Conservation (phyloP, 495 filamentous ascomycete genomes). For the Neurospora sp. region DNA sequence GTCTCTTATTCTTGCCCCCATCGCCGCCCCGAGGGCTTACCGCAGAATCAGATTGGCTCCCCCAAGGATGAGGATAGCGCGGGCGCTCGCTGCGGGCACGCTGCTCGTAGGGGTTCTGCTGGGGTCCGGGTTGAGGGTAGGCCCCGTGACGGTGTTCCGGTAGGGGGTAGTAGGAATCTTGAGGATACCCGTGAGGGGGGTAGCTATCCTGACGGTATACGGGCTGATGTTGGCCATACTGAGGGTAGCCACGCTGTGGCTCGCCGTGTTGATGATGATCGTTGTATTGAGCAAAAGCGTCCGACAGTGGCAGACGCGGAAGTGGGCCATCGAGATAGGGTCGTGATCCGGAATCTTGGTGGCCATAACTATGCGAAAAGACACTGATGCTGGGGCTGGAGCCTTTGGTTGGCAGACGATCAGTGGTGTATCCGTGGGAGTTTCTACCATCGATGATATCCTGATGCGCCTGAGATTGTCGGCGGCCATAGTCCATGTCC, state of each 20-base stretch:
- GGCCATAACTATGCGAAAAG: not conserved
- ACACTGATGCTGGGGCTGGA: not conserved
- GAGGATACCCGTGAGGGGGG: not conserved
- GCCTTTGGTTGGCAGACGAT: not conserved
- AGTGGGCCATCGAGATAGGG: not conserved
- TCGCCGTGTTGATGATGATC: not conserved
- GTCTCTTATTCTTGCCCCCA: conserved; percentile 21
- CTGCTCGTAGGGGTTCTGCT: not conserved
- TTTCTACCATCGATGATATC: not conserved
- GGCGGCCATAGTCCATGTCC: not conserved
- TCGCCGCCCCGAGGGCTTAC: not conserved
- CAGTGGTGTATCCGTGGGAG: not conserved
- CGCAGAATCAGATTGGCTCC: not conserved
- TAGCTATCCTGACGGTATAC: not conserved
- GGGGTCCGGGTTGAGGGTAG: not conserved
- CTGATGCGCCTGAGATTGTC: not conserved
- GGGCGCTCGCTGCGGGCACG: not conserved
- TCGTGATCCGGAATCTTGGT: not conserved
- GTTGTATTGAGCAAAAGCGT: not conserved
- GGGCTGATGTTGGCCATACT: not conserved
- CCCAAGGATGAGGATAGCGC: not conserved
- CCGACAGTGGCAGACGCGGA: not conserved
- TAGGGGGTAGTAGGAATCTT: not conserved
- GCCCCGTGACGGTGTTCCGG: not conserved
- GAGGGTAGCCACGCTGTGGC: not conserved